Evolutionary conservation across 257 asterid species (phyloP), one percentile per base, ranked within the genome.

Genomic region (Knoxia roxburghii): DNA sequence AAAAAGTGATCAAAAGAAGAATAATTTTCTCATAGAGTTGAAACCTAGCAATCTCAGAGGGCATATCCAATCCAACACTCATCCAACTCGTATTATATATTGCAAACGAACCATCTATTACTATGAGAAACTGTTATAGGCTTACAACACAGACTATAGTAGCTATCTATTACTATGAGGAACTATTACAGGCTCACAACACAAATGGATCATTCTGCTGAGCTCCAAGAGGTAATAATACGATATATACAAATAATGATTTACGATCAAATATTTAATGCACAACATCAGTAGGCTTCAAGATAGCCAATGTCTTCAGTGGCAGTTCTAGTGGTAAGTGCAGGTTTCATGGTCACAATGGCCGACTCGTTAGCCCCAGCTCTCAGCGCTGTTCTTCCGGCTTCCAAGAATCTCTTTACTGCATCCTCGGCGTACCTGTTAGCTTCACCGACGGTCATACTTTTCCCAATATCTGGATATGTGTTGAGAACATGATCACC

Each of bases 281-380:
- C n/a, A 76, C 73, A 77, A 17, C 17, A 13, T 83, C 80, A 86
- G 64, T 70, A 73, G 57, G 88, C 72, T 63, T 78, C 79, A 4
- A 67, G 75, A 26, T 77, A 62, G 0, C 61, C 37, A 49, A 14
- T 17, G 11, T 69, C 77, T 21, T 70, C 72, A 33, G 67, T 75
- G 58, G 79, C 73, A 33, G 83, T 61, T 69, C 96, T 81, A 69
- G 86, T 87, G 54, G 91, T 83, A 21, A 92, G 88, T 35, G 97
- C 77, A 14, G 98, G 97, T 71, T 83, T 83, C 98, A 92, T 92
- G 65, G 89, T 90, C 52, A 92, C 96, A 17, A 92, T 78, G 7
- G 89, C 91, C 3, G 97, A 84, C 58, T 87, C 95, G 40, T 93
- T 89, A 6, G 98, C 98, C 11, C 98, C 98, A 0, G 96, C 95